Percentiles rank a stretch among this genome's conserved stretches.
Evolutionary conservation across 805 yeast species (phyloP).

Genomic region (Saturnispora silvae): DNA sequence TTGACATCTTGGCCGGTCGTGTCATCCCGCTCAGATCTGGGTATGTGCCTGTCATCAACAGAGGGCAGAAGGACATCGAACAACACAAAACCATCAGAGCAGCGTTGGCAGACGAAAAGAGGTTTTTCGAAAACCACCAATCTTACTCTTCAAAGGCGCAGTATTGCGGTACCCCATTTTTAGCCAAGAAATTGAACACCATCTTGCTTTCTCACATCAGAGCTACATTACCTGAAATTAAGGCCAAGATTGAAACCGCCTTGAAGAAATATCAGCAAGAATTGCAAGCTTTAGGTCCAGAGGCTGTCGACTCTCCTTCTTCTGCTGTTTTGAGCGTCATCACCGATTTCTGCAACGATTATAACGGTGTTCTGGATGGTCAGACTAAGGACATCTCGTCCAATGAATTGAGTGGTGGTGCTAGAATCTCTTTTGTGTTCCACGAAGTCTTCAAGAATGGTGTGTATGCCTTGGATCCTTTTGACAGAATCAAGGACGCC

Average conservation of each 20-base stretch:
- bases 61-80: constrained; percentile 96
- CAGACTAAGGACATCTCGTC: constrained; percentile 82
- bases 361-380: constrained; percentile 84
- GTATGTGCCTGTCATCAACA: constrained; percentile 91
- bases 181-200: constrained; percentile 83
- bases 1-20: constrained; percentile 90
- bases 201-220: constrained; percentile 85
- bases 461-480: constrained; percentile 84
- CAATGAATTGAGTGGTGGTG: constrained; percentile 93
- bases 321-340: constrained; percentile 84
- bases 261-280: constrained; percentile 78
- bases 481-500: constrained; percentile 89
- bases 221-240: constrained; percentile 84
- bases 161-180: constrained; percentile 96
- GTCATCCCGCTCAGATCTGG: constrained; percentile 93
- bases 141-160: constrained; percentile 88
- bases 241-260: constrained; percentile 77
- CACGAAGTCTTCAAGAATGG: constrained; percentile 95
- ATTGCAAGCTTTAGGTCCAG: constrained; percentile 72
- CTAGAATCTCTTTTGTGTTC: constrained; percentile 92
- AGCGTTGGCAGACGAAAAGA: constrained; percentile 72
- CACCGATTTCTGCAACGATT: constrained; percentile 86
- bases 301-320: constrained; percentile 78
- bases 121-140: constrained; percentile 80
- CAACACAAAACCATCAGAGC: constrained; percentile 74